Base-by-base conservation (phyloP, 176 grass and related monocot species). In the Calamus simplicifolius region DNA sequence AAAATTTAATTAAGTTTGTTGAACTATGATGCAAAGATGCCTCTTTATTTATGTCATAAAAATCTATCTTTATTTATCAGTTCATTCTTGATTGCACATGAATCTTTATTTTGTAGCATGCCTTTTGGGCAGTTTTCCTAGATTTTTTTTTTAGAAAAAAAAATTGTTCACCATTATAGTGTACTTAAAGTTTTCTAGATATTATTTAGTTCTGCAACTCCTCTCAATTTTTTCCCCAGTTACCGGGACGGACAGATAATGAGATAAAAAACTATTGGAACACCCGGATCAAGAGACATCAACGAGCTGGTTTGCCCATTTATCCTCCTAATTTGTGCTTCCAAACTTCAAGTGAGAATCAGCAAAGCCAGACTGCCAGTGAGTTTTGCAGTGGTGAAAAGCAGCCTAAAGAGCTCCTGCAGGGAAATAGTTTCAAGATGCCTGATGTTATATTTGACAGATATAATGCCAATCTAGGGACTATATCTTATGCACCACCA, bases 241-340 rank as follows among this genome's bases (percentile, higher is more conserved):
- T 98, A 62, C 88, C 84, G 68, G 94, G 94, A 35, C 84, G 94
- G 73, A 98, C 94, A 31, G 94, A 92, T 63, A 98, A 98, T 89
- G 94, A 98, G 73, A 98, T 98, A 76, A 98, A 98, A 60, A 98
- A 98, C 77, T 98, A 85, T 54, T 98, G 94, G 94, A 98, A 98
- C 60, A 98, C 94, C 64, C 75, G 94, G 61, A 86, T 85, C 73
- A 98, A 98, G 64, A 81, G 94, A 69, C 89, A 76, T 26, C 87
- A 88, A 25, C 76, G 94, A 59, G 85, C 85, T 30, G 81, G 84
- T 60, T 63, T 98, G 62, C 73, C 93, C 29, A 43, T 89, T 35
- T 85, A 98, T 66, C 84, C 87, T 76, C 57, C 87, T 58, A 92
- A 73, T 50, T 19, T 89, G 53, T 68, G 63, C 73, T 73, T 72